Evolutionary conservation across 106 monocot genomes (phyloP), one percentile per base, ranked within the genome.

Genomic region (Phalaenopsis aphrodite): DNA sequence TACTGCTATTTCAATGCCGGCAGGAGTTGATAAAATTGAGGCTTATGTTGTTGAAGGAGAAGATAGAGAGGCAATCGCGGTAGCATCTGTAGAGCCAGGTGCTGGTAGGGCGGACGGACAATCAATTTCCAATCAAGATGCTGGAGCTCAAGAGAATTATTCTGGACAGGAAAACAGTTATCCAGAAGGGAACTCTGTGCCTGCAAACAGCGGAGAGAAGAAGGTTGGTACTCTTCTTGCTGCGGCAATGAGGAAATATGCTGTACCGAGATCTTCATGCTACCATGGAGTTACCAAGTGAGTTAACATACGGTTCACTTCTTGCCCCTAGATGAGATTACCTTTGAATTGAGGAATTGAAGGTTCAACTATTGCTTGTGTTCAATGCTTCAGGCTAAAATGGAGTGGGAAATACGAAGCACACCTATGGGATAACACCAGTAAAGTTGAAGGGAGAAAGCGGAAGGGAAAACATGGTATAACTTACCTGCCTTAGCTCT

Each of bases 391-490:
- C 66, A 91, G 91, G 88, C 78, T 86, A 45, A 91, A 86, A 67
- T 91, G 91, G 91, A 91, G 91, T 72, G 91, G 91, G 36, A 91
- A 91, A 61, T 91, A 65, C 55, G 91, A 91, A 82, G 91, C 30
- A 30, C 30, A 30, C 30, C 30, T 30, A 30, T 30, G 30, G 30
- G 30, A 30, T 30, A 30, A 30, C 91, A 19, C 83, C 17, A 78
- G 86, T 79, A 76, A 75, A 71, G 79, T 86, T 19, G 86, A 86
- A 86, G 91, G 91, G n/a, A 76, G 91, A 66, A 88, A 86, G 49
- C 74, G 91, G 24, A 91, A 88, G 61, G 91, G 91, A 11, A 88
- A 83, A 55, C 91, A 91, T 71, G 88, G 91, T 91, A 83, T 79
- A 10, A 10, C 8, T 68, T 23, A 10, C 68, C 24, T 37, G 36